A percentile compares a stretch with the other conserved stretches of the same genome.
Conservation (phyloP, 1,139 yeast species). For the Protomyces lactucae-debilis region DNA sequence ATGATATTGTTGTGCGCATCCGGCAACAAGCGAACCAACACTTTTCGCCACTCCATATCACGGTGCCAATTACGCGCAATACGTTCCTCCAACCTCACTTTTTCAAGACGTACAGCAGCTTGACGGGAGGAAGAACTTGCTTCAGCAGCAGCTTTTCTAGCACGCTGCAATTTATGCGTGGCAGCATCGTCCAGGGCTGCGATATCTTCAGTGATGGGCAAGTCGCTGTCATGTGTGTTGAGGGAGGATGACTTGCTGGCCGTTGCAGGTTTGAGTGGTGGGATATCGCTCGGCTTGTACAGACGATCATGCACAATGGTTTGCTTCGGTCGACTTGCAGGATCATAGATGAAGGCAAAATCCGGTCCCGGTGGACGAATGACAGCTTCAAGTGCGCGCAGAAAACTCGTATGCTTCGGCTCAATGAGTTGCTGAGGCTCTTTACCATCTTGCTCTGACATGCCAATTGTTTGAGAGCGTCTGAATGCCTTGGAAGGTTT, state of each 20-base stretch:
- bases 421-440: slow-evolving; percentile 31
- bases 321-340: slow-evolving; percentile 45
- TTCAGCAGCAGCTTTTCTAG: slow-evolving; percentile 14
- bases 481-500: slow-evolving; percentile 38
- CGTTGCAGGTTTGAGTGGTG: slow-evolving; percentile 42
- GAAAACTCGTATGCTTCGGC: slow-evolving; percentile 59
- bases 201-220: neutral
- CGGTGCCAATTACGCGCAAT: slow-evolving; percentile 88
- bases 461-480: slow-evolving; percentile 38
- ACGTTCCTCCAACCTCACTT: slow-evolving; percentile 59
- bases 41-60: slow-evolving; percentile 86
- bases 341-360: slow-evolving; percentile 62
- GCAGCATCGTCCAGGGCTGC: neutral
- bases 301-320: slow-evolving; percentile 71
- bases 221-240: neutral
- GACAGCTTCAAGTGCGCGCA: slow-evolving; percentile 77
- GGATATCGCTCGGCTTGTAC: slow-evolving; percentile 62
- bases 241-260: neutral
- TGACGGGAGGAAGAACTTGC: neutral
- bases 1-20: slow-evolving; percentile 95
- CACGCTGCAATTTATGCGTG: slow-evolving; percentile 5
- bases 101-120: slow-evolving; percentile 38
- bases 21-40: slow-evolving; percentile 74
- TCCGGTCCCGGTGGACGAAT: slow-evolving; percentile 86
- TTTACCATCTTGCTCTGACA: slow-evolving; percentile 33